A percentile compares a stretch with the other conserved stretches of the same genome.
These are phyloP conservation scores for Talaromyces sp. DNA, from an alignment of 2,329 filamentous ascomycete genomes.

Conservation along the genomic window DNA sequence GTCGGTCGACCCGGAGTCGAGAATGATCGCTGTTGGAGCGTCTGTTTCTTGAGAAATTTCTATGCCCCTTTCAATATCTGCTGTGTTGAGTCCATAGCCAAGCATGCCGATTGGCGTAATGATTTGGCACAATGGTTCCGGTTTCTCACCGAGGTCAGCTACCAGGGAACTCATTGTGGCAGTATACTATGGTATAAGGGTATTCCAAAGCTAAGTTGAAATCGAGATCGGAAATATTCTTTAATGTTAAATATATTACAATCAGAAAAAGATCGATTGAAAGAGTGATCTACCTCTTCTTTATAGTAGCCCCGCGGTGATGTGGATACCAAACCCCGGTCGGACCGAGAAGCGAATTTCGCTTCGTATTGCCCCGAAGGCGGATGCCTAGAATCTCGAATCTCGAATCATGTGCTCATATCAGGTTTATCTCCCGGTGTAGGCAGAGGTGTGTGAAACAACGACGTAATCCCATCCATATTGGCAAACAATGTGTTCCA, in stretches of 20 bases:
- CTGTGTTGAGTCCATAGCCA: constrained; percentile 42
- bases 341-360: too few relatives aligned
- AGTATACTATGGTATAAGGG: neutral
- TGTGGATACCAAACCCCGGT: too few relatives aligned
- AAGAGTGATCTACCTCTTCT: neutral
- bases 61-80: constrained; percentile 15
- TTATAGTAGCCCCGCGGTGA: too few relatives aligned
- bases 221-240: neutral
- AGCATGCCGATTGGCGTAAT: constrained; percentile 47
- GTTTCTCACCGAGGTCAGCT: neutral
- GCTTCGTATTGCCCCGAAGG: too few relatives aligned
- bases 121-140: constrained; percentile 16
- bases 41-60: constrained; percentile 39
- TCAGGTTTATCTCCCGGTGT: too few relatives aligned
- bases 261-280: neutral
- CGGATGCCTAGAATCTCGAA: too few relatives aligned
- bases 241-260: too few relatives aligned
- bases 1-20: constrained; percentile 27
- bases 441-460: too few relatives aligned
- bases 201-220: neutral
- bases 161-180: neutral
- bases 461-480: neutral
- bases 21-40: constrained; percentile 18
- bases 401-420: too few relatives aligned
- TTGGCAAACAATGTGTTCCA: neutral